Base-by-base conservation (phyloP, 257 asterid species). In the Cynanchum wilfordii region DNA sequence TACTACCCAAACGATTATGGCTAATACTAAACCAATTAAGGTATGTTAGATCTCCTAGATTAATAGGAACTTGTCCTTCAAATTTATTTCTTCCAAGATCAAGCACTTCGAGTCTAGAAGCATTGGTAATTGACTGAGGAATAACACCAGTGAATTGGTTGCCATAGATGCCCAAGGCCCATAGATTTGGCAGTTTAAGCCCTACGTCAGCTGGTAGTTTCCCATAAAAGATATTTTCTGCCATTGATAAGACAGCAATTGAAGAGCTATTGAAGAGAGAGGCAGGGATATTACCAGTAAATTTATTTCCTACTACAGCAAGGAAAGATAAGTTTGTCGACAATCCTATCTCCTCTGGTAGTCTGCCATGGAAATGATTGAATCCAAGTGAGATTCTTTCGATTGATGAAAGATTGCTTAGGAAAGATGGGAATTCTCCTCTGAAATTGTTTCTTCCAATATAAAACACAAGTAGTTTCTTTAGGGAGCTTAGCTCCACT, bases 121-220 rank as follows among this genome's bases (percentile, higher is more conserved):
- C 75, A 57, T 85, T 82, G 5, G 83, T 50, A 2, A 78, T 24
- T 0, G 89, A 82, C 44, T 55, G 38, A 4, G 87, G 85, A 50
- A 83, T 38, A 10, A 7, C 54, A 49, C 86, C 86, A 13, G 38
- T 50, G 38, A 85, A 47, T 6, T 69, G 20, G 38, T 82, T 82
- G 7, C 16, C 11, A 49, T 19, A 73, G 17, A 85, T 50, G 40
- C 40, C 36, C 20, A 15, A 44, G 83, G 55, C 49, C 54, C 19
- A 30, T 56, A 81, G 44, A 3, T 25, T 51, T 1, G 83, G 84
- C 24, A 80, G 70, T 12, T 58, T 75, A 17, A 40, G 56, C 4
- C 80, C 81, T 16, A 85, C 33, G 22, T 70, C 56, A 25, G 72
- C 62, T 27, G 81, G 87, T 44, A 85, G 68, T 4, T 38, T 71